Evolutionary conservation across 208 protist species (phyloP), one percentile per base, ranked within the genome.

Genomic region (Wallacemonas sp.): DNA sequence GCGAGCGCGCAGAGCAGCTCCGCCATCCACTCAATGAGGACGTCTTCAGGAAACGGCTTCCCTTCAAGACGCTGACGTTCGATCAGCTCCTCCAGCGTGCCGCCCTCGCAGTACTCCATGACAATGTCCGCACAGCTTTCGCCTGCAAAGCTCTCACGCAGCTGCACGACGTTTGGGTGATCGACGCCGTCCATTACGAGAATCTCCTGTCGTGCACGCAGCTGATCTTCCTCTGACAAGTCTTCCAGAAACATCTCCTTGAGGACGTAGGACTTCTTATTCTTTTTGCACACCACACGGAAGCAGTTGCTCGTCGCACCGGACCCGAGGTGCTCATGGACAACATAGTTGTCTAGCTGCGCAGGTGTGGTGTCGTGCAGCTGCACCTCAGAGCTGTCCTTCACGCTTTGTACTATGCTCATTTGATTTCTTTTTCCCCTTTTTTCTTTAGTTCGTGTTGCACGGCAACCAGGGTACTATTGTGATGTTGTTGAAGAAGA

Each of bases 151-250:
- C 89, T 91, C 48, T 93, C 92, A 24, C 80, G 74, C 58, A 95
- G 97, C 43, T 92, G 81, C 6, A 98, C 90, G 43, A 98, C 84
- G 67, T 97, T 95, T 0, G 91, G 87, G 65, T 96, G 90, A 70
- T 96, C 76, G 16, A 93, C 87, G 60, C 78, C 78, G 67, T 91
- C 78, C 83, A 98, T 94, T 21, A 96, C 90, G 29, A 81, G 58
- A 43, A 98, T 95, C 70, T 98, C 94, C 55, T 90, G 76, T 55
- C 87, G 80, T 16, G 77, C 82, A 21, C 85, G 81, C 32, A 85
- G 68, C 68, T 82, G 66, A 47, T 90, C 83, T 65, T 88, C 83
- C 26, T 85, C 82, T 19, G 65, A 85, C 87, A 93, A 87, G 34
- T 77, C 84, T 4, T 80, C 72, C 11, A 93, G 64, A 0, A 80